Percentiles rank a stretch among this genome's conserved stretches.
phyloP scores from a whole-genome alignment of 371 early-diverging fungal species.

The Apophysomyces trapeziformis region DNA sequence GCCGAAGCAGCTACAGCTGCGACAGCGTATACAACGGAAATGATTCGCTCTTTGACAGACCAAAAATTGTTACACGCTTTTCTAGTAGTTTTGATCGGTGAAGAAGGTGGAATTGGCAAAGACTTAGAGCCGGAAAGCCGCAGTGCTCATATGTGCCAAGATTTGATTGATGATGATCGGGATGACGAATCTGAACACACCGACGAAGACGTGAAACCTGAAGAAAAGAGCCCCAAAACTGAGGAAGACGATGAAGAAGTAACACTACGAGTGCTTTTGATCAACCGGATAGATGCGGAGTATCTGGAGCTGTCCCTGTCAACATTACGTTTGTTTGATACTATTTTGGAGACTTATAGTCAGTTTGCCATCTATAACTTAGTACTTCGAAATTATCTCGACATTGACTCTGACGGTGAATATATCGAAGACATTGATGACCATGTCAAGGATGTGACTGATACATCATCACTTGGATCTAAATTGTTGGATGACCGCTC shows the following conservation, averaged over 20 bases:
- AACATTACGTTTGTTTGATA: conserved; percentile 65
- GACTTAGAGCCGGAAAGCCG: conserved; percentile 52
- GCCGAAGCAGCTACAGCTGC: conserved; percentile 49
- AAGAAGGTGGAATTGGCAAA: conserved; percentile 56
- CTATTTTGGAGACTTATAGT: conserved; percentile 64
- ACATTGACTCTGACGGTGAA: conserved; percentile 49
- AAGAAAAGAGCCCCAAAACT: conserved; percentile 14
- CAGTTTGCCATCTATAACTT: conserved; percentile 68
- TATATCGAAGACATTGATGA: conserved; percentile 36
- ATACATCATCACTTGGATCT: conserved; percentile 43
- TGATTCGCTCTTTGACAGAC: conserved; percentile 55
- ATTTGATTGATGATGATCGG: conserved; percentile 41
- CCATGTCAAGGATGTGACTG: conserved; percentile 29
- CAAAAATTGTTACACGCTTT: conserved; percentile 53
- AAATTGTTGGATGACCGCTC: conserved; percentile 40
- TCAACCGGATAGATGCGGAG: conserved; percentile 50
- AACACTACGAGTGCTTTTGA: conserved; percentile 42
- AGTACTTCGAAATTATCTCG: conserved; percentile 63
- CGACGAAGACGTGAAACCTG: conserved; percentile 19
- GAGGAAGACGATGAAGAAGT: conserved; percentile 31
- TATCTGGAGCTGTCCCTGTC: conserved; percentile 55
- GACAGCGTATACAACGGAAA: conserved; percentile 54
- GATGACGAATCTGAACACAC: conserved; percentile 28
- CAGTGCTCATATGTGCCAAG: conserved; percentile 23
- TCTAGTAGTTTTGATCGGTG: conserved; percentile 47